Base-by-base conservation (phyloP, 495 filamentous ascomycete species). In the Aspergillus cavernicola region DNA sequence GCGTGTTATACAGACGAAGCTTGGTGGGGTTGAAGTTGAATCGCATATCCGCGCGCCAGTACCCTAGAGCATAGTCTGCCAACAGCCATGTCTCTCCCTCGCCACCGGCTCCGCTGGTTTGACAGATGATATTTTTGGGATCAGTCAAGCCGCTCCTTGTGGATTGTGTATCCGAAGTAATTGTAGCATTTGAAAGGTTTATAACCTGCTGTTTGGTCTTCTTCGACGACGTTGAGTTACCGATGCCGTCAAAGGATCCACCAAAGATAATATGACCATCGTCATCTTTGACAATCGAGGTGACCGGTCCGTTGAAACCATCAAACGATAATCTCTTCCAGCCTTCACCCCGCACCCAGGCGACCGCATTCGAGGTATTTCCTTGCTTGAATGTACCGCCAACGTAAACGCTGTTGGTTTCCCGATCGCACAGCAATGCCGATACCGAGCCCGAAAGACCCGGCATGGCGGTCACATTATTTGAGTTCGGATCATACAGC, bases 241-340 rank as follows among this genome's bases (percentile, higher is more conserved):
- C 90, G n/a, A 96, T 73, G 15, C 88, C 89, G 53, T 86, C 87
- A 67, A 99, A 99, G n/a, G 77, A 80, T 41, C 93, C 93, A 40
- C 90, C 95, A 57, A 95, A 99, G 39, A 96, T 80, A 51, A 99
- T 86, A 58, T 92, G 87, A 4, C 87, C 88, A 60, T 86, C 83
- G 15, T 84, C 76, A 13, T 83, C 80, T 72, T 90, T 88, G 39
- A 84, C 75, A 52, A 99, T 97, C 29, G 90, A 87, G 44, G 79
- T 84, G 39, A 99, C 92, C 10, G 91, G 92, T 39, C 90, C 91
- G 74, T 97, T 97, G 69, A 99, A 92, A 23, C 93, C 95, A 41
- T 83, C 80, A 75, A 99, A 99, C 8, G 90, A 84, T 55, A 99
- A 70, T 61, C 90, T 88, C 43, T 82, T 83, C 92, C 90, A 99